Evolutionary conservation across 129 eudicot genomes (phyloP).

Genomic region (Arctium lappa): DNA sequence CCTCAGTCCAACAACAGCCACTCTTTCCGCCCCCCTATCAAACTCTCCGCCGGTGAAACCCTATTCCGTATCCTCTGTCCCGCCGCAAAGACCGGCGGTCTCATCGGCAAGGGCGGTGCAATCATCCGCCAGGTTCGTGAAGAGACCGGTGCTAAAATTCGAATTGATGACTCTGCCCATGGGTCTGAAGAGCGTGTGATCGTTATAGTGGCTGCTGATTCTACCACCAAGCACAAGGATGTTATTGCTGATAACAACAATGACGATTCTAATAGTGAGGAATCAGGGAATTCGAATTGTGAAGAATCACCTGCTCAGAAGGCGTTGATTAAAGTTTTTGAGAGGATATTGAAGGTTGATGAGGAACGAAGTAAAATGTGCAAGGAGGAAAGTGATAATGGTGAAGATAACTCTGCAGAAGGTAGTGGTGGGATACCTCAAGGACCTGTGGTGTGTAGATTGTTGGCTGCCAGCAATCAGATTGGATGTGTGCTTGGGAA

Average conservation of each 20-base stretch:
- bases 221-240: slow-evolving; percentile 24
- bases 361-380: slow-evolving; percentile 36
- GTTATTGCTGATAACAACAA: neutral
- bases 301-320: slow-evolving; percentile 43
- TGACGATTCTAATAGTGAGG: slow-evolving; percentile 9
- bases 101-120: slow-evolving; percentile 56
- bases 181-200: slow-evolving; percentile 54
- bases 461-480: slow-evolving; percentile 42
- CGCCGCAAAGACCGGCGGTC: slow-evolving; percentile 44
- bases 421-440: slow-evolving; percentile 11
- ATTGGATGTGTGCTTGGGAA: slow-evolving; percentile 49
- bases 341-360: slow-evolving; percentile 53
- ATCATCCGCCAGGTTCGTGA: slow-evolving; percentile 47
- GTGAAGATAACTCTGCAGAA: slow-evolving; percentile 10
- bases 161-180: slow-evolving; percentile 39
- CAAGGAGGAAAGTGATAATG: slow-evolving; percentile 20
- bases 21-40: slow-evolving; percentile 18
- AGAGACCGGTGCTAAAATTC: slow-evolving; percentile 55
- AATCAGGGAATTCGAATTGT: neutral
- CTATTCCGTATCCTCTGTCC: slow-evolving; percentile 54
- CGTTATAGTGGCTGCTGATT: slow-evolving; percentile 27
- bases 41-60: slow-evolving; percentile 36
- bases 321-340: slow-evolving; percentile 51
- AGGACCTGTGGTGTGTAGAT: slow-evolving; percentile 49
- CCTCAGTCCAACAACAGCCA: slow-evolving; percentile 20